A percentile compares a stretch with the other conserved stretches of the same genome.
phyloP scores from a whole-genome alignment of 2,329 filamentous ascomycete genomes.

The Colletotrichum australisinense region DNA sequence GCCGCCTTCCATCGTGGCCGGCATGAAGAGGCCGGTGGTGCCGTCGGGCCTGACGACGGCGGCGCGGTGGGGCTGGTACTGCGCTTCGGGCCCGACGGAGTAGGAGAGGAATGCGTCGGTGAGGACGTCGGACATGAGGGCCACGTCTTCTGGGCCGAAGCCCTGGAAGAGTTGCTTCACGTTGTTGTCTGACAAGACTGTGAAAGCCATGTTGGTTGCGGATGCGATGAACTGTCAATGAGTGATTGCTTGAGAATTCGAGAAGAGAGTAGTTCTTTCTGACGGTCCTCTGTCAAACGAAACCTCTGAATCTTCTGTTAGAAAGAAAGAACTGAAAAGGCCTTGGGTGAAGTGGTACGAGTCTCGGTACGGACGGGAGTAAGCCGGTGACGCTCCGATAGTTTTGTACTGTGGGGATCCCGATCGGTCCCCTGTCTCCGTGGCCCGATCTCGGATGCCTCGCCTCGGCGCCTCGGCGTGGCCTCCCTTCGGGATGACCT shows the following conservation, averaged over 20 bases:
- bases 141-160: constrained; percentile 63
- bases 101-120: constrained; percentile 73
- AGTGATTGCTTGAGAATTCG: neutral
- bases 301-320: too few relatives aligned
- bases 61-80: constrained; percentile 72
- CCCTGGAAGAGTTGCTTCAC: constrained; percentile 65
- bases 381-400: constrained; percentile 19
- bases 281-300: neutral
- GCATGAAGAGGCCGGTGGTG: constrained; percentile 75
- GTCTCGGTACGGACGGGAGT: neutral
- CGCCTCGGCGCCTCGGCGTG: constrained; percentile 18
- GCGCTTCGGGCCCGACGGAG: constrained; percentile 69
- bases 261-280: neutral
- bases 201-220: constrained; percentile 61
- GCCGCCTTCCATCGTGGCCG: constrained; percentile 68
- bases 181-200: constrained; percentile 69
- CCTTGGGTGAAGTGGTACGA: neutral
- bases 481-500: constrained; percentile 14
- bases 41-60: constrained; percentile 70
- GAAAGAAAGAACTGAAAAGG: neutral
- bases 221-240: too few relatives aligned
- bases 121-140: constrained; percentile 66
- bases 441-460: constrained; percentile 29
- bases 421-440: constrained; percentile 26
- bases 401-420: constrained; percentile 13